Base-by-base conservation (phyloP, 129 eudicot genomes). In the Arctium minus region DNA sequence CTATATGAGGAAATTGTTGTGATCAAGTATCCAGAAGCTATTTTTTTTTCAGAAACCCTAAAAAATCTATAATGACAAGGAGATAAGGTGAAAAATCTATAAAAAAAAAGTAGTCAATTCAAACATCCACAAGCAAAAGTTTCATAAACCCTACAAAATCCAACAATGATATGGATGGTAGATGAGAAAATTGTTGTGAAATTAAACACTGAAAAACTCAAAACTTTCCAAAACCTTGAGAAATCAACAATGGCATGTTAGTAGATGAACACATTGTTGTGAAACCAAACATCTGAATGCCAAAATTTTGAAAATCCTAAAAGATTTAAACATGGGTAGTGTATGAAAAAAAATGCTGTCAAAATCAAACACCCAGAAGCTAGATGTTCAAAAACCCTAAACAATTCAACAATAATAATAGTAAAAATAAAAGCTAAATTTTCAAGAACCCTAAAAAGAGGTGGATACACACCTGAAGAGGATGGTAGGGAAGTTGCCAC, bases 401-500 rank as follows among this genome's bases (percentile, higher is more conserved):
- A 60, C 9, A 60, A 60, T 60, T 60, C 68, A 60, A 60, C 30
- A 60, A 60, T 18, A 56, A 17, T 3, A 56, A 17, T 0, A 50
- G 0, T 15, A 53, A 15, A 53, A 15, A 74, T 30, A 82, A n/a
- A 82, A 33, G 31, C 42, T 69, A 27, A 83, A 46, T 9, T 50
- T 33, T 12, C 42, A 73, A 39, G 10, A 80, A 82, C 17, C 84
- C 70, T 37, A n/a, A 72, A 80, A 75, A 18, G 22, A 37, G 50
- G n/a, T 46, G 35, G 53, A 72, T 56, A 70, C 36, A 56, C 53
- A 95, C 99, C 94, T 95, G 99, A 81, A 95, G 97, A 82, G 99
- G 99, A 80, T 95, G 99, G 50, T 95, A 95, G 32, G 99, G 99
- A 84, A 93, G 99, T 79, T 95, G 93, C 99, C 99, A 95, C 9